Evolutionary conservation across 2,329 filamentous ascomycete species (phyloP), one percentile per base, ranked within the genome.

Genomic region (Raffaelea arxii): DNA sequence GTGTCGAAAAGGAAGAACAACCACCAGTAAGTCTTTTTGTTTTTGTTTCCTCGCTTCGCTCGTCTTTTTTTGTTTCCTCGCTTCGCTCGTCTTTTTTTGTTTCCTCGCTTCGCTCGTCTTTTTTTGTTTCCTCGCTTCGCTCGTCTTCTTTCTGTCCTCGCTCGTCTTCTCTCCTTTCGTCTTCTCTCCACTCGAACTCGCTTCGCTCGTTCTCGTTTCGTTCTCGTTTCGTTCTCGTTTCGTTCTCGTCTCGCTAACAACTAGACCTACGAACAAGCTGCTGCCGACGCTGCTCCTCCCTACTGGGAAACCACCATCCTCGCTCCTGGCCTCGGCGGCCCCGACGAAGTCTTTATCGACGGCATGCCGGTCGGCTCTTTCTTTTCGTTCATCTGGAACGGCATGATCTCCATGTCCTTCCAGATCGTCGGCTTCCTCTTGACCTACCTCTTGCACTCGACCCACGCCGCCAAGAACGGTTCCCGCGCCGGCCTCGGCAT

Each of bases 301-400:
- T 98, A 98, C 66, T 98, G 92, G 92, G 92, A 98, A 70, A 98
- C 92, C 6, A 97, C 92, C 0, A 96, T 98, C 54, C 77, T 98
- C 44, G 91, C 90, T 0, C 92, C 92, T 1, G 92, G 91, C 46
- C 80, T 92, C 54, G 85, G 85, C 44, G 86, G 85, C n/a, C 80
- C 82, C 35, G 90, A 97, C 60, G 92, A 98, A 64, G 91, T 98
- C 41, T 98, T 92, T 59, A 86, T 98, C 48, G 92, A 98, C 62
- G 92, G 92, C 57, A 83, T 98, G 60, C 89, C 94, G 3, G 92
- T 94, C 45, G 87, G 87, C 53, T 89, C 86, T 42, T 70, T 92
- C 51, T 94, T 94, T 68, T 84, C 80, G 51, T 94, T 94, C 58
- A 70, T 91, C 55, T 94, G 87, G 87, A 94, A 94, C 67, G 85